Percentiles rank a stretch among this genome's conserved stretches.
These are phyloP conservation scores for Lotmaria passim DNA, from an alignment of 208 protist species.

Conservation along the genomic window DNA sequence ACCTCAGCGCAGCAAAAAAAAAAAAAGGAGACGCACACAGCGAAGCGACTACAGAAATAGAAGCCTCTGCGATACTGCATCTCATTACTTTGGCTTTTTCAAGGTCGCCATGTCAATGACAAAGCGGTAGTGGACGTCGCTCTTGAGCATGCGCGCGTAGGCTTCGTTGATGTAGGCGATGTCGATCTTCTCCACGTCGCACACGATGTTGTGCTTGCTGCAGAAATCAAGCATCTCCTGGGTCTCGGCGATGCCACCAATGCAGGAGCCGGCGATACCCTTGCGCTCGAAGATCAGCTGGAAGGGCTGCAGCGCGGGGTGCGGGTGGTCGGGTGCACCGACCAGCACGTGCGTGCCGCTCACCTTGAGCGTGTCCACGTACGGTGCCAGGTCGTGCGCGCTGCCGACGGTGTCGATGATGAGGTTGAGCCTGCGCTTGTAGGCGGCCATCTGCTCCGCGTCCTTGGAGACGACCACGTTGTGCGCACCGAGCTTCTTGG, in stretches of 20 bases:
- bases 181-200: slow-evolving; percentile 66
- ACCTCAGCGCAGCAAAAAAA: too few species aligned
- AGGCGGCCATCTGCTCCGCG: slow-evolving; percentile 52
- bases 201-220: slow-evolving; percentile 63
- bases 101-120: slow-evolving; percentile 77
- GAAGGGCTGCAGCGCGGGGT: neutral
- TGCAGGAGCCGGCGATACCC: slow-evolving; percentile 50
- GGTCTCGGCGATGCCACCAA: slow-evolving; percentile 75
- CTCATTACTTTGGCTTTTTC: too few species aligned
- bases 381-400: slow-evolving; percentile 56
- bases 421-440: slow-evolving; percentile 50
- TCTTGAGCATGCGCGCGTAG: slow-evolving; percentile 67
- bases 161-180: slow-evolving; percentile 75
- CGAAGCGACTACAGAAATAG: too few species aligned
- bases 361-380: slow-evolving; percentile 46
- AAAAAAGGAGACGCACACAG: too few species aligned
- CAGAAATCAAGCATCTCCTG: slow-evolving; percentile 91
- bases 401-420: slow-evolving; percentile 75
- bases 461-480: slow-evolving; percentile 66
- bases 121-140: slow-evolving; percentile 76
- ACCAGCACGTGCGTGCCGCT: slow-evolving; percentile 64
- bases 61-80: too few species aligned
- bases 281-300: slow-evolving; percentile 36
- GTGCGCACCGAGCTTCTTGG: slow-evolving; percentile 72
- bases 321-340: slow-evolving; percentile 38